phyloP scores from a whole-genome alignment of 2,329 filamentous ascomycete genomes.

The Aspergillus felis region DNA sequence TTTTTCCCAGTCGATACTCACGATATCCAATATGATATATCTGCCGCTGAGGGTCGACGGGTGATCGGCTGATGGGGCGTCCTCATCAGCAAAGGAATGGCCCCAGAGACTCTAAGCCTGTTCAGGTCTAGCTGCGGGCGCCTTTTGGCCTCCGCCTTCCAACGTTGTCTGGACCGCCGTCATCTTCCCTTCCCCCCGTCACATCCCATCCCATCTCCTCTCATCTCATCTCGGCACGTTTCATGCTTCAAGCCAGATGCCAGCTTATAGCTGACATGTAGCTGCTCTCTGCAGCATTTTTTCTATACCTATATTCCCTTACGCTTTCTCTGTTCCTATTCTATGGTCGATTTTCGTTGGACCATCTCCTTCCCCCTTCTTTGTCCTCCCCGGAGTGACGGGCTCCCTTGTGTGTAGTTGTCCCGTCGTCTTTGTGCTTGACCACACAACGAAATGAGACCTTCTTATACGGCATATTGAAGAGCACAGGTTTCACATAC shows the following conservation, averaged over 20 bases:
- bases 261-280: background rate
- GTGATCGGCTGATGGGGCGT: background rate
- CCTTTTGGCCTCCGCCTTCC: slow-evolving; percentile 11
- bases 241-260: background rate
- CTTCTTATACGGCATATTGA: background rate
- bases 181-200: slow-evolving; percentile 6
- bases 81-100: slow-evolving; percentile 1
- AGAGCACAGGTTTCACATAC: slow-evolving; percentile 4
- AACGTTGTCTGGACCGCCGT: slow-evolving; percentile 15
- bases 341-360: background rate
- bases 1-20: too few species aligned
- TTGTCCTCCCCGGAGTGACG: background rate
- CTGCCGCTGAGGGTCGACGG: background rate
- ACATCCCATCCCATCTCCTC: background rate
- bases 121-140: slow-evolving; percentile 14
- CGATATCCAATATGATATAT: background rate
- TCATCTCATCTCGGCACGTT: background rate
- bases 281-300: background rate
- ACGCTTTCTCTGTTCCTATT: background rate
- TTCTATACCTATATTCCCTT: background rate
- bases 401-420: background rate
- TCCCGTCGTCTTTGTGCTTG: background rate
- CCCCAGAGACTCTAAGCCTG: slow-evolving; percentile 9
- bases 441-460: background rate
- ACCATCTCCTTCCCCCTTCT: background rate